Evolutionary conservation across 163 green algal species (phyloP).

Genomic region (Chlamydomonas reinhardtii): DNA sequence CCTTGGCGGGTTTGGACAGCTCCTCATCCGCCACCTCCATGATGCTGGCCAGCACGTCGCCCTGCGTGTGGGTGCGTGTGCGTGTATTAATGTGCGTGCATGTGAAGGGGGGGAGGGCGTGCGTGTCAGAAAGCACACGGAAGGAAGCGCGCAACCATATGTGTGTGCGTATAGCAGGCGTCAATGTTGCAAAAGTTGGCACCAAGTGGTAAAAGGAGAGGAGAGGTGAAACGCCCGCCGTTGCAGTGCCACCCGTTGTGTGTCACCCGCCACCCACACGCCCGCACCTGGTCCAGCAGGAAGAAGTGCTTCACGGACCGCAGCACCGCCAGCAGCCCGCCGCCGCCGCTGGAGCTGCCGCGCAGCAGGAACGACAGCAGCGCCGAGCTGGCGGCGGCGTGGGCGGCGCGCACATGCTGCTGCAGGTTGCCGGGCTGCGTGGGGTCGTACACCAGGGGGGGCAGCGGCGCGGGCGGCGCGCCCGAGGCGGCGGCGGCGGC

Average conservation of each 20-base stretch:
- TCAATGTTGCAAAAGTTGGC: too few species aligned
- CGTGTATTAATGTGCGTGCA: too few species aligned
- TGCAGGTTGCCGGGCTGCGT: slow-evolving; percentile 43
- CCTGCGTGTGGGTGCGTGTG: slow-evolving; percentile 54
- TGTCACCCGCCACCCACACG: too few species aligned
- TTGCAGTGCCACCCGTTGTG: too few species aligned
- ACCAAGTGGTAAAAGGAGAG: too few species aligned
- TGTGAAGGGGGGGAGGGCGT: too few species aligned
- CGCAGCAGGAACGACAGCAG: slow-evolving; percentile 73
- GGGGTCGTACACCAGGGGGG: slow-evolving; percentile 59
- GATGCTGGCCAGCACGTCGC: slow-evolving; percentile 87
- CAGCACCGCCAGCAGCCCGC: slow-evolving; percentile 65
- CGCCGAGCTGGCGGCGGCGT: slow-evolving; percentile 63
- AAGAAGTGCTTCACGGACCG: slow-evolving; percentile 85
- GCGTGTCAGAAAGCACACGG: too few species aligned
- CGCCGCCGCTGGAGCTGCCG: slow-evolving; percentile 6
- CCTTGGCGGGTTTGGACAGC: slow-evolving; percentile 69
- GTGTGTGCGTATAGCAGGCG: too few species aligned
- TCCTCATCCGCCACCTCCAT: slow-evolving; percentile 88
- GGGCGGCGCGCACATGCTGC: slow-evolving; percentile 53
- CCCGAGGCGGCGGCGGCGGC: not conserved
- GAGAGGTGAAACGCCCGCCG: too few species aligned
- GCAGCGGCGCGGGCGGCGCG: slow-evolving; percentile 9
- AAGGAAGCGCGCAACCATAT: too few species aligned
- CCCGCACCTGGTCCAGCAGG: slow-evolving; percentile 77